phyloP scores from a whole-genome alignment of 345 rosid species.

The Salix udensis region DNA sequence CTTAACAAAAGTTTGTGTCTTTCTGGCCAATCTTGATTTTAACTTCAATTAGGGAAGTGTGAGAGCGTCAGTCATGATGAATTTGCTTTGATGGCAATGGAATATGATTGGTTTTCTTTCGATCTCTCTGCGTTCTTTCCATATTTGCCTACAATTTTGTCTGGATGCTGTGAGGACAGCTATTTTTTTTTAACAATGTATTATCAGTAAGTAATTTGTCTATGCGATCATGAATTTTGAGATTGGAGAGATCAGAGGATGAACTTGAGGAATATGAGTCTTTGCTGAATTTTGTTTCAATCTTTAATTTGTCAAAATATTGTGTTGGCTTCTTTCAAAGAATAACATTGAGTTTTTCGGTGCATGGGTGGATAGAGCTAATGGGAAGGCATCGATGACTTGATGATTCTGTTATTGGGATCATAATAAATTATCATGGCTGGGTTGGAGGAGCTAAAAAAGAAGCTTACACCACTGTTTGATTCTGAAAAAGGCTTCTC shows the following conservation, averaged over 20 bases:
- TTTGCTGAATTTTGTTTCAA: not conserved
- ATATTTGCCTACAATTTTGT: too few relatives aligned
- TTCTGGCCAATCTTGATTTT: too few relatives aligned
- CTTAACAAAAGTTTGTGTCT: too few relatives aligned
- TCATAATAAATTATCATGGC: constrained; percentile 51
- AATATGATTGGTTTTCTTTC: too few relatives aligned
- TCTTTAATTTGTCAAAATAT: not conserved
- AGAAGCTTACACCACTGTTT: constrained; percentile 83
- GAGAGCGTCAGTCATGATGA: too few relatives aligned
- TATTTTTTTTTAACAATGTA: not conserved
- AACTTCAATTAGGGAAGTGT: too few relatives aligned
- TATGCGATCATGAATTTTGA: too few relatives aligned
- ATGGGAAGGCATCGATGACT: not conserved
- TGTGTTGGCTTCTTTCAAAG: not conserved
- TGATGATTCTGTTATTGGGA: not conserved
- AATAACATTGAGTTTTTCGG: not conserved
- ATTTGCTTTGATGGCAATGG: too few relatives aligned
- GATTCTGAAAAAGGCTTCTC: constrained; percentile 93
- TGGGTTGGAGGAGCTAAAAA: constrained; percentile 78
- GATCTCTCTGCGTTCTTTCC: too few relatives aligned
- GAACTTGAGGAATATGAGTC: not conserved
- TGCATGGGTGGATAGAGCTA: not conserved
- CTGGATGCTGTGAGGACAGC: not conserved
- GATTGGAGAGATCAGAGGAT: too few relatives aligned
- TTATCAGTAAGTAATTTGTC: not conserved